These are phyloP conservation scores for Heliamphora pulchella DNA, from an alignment of 179 eudicot genomes.

Conservation along the genomic window DNA sequence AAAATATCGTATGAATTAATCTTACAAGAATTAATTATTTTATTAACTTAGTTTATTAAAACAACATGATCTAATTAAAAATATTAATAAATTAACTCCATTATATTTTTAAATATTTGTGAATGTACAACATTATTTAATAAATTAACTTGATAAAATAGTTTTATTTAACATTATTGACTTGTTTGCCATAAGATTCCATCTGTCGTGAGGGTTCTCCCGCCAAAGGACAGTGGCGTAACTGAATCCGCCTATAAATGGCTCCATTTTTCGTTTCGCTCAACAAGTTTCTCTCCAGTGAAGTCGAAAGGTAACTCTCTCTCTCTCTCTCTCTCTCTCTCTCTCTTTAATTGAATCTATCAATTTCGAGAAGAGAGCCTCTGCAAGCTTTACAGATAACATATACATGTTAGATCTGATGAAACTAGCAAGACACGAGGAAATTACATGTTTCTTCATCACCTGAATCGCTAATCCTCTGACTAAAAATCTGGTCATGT, in stretches of 20 bases:
- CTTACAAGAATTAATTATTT: too few species aligned
- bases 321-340: slow-evolving; percentile 11
- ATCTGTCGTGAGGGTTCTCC: neutral
- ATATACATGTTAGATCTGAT: neutral
- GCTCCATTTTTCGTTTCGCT: neutral
- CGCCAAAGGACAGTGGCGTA: neutral
- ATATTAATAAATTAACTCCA: too few species aligned
- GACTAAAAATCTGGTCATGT: neutral
- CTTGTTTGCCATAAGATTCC: too few species aligned
- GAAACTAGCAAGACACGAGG: neutral
- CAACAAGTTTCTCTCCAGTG: neutral
- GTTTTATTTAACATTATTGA: too few species aligned
- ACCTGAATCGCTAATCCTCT: neutral
- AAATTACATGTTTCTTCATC: neutral
- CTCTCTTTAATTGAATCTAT: neutral
- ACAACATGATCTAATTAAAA: too few species aligned
- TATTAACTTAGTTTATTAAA: too few species aligned
- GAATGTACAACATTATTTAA: too few species aligned
- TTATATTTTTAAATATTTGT: too few species aligned
- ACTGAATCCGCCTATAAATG: neutral
- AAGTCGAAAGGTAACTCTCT: neutral
- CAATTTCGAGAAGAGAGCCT: neutral
- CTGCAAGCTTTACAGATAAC: neutral
- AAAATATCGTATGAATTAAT: too few species aligned
- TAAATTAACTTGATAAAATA: too few species aligned